A percentile compares a stretch with the other conserved stretches of the same genome.
Conservation (phyloP, 2,329 filamentous ascomycete genomes). For the Alternaria novae-zelandiae region DNA sequence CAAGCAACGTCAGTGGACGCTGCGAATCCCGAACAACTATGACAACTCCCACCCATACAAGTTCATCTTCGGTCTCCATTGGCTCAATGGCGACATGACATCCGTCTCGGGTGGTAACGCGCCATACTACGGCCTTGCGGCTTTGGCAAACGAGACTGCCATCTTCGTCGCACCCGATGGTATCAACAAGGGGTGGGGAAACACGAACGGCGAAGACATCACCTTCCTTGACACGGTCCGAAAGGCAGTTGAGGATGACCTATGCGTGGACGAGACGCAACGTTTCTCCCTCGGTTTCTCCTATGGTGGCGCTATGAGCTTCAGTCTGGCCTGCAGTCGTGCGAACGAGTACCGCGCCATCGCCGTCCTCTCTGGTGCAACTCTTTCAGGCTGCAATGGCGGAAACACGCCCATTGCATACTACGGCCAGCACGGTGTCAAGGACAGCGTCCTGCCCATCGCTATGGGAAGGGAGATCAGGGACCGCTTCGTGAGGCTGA, state of each 20-base stretch:
- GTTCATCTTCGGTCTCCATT: slow-evolving; percentile 54
- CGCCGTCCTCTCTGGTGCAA: slow-evolving; percentile 32
- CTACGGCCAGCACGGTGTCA: slow-evolving; percentile 50
- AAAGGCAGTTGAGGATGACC: slow-evolving; percentile 45
- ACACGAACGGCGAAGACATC: slow-evolving; percentile 52
- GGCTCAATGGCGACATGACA: slow-evolving; percentile 48
- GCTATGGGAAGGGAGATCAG: slow-evolving; percentile 45
- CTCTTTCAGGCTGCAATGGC: slow-evolving; percentile 33
- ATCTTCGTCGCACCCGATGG: slow-evolving; percentile 56
- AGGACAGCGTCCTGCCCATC: slow-evolving; percentile 48
- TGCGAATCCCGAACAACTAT: slow-evolving; percentile 49
- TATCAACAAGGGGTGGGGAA: slow-evolving; percentile 51
- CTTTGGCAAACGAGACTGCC: slow-evolving; percentile 45
- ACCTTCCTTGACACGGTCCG: slow-evolving; percentile 52
- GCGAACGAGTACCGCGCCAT: slow-evolving; percentile 51
- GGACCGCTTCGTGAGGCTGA: slow-evolving; percentile 49
- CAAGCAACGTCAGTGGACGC: slow-evolving; percentile 21
- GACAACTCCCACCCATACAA: slow-evolving; percentile 48
- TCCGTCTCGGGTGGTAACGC: slow-evolving; percentile 39
- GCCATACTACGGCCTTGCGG: slow-evolving; percentile 52
- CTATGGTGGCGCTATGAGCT: slow-evolving; percentile 55
- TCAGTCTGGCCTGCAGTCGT: slow-evolving; percentile 52
- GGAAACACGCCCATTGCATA: slow-evolving; percentile 51
- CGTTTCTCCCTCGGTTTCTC: slow-evolving; percentile 56
- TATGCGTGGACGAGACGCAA: slow-evolving; percentile 53